Conservation (phyloP, 192 early-diverging fungal species). For the Geranomyces michiganensis region DNA sequence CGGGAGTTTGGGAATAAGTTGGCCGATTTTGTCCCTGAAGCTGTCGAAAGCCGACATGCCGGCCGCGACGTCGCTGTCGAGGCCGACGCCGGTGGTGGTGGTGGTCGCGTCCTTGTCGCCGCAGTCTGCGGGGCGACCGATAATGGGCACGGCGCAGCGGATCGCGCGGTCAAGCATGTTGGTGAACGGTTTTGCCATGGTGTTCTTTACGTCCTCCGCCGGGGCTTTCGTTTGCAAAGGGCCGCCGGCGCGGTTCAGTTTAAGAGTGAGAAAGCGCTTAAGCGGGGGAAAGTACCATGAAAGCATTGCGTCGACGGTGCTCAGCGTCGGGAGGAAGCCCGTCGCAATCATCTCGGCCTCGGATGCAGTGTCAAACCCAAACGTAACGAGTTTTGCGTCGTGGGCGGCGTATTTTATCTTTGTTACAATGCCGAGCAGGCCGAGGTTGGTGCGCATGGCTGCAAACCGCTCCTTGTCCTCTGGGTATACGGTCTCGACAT, state of each 20-base stretch:
- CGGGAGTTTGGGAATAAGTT: neutral
- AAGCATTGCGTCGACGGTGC: neutral
- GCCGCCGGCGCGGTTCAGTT: neutral
- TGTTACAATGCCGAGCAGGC: slow-evolving; percentile 1
- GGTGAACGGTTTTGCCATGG: neutral
- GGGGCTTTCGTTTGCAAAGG: neutral
- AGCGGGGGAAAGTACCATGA: slow-evolving; percentile 6
- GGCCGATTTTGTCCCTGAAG: neutral
- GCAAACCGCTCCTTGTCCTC: slow-evolving; percentile 3
- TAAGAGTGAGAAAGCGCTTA: neutral
- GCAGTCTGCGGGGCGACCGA: neutral
- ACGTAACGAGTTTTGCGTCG: neutral
- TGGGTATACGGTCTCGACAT: neutral
- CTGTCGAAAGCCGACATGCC: slow-evolving; percentile 6
- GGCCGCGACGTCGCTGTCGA: neutral
- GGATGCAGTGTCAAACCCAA: neutral
- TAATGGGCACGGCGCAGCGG: neutral
- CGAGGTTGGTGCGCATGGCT: slow-evolving; percentile 2
- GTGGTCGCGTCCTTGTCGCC: neutral
- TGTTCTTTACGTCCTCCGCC: neutral
- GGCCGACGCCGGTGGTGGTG: neutral
- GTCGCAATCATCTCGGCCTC: neutral
- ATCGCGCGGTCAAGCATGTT: neutral
- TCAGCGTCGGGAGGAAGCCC: neutral
- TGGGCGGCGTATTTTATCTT: slow-evolving; percentile 4